These are phyloP conservation scores for Trifolium subterraneum DNA, from an alignment of 306 rosid species.

Conservation along the genomic window DNA sequence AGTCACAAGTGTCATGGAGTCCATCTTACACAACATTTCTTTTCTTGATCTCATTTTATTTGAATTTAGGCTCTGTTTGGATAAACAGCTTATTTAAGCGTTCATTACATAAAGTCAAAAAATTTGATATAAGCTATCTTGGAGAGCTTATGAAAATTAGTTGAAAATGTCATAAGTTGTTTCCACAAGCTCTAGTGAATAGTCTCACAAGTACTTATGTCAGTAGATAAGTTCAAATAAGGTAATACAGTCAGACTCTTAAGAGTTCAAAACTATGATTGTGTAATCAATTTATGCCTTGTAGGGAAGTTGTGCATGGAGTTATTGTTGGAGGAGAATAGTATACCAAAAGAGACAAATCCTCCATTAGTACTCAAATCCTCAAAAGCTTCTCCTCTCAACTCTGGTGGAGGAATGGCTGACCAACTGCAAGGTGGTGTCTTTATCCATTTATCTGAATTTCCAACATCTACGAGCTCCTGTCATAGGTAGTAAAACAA, in stretches of 20 bases:
- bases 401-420: constrained; percentile 92
- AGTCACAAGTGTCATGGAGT: constrained; percentile 30
- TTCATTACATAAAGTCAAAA: neutral
- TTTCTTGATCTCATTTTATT: constrained; percentile 14
- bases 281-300: constrained; percentile 8
- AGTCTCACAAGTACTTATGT: neutral
- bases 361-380: constrained; percentile 94
- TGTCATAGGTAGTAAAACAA: constrained; percentile 43
- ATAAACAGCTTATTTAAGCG: neutral
- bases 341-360: constrained; percentile 81
- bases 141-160: neutral
- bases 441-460: constrained; percentile 76
- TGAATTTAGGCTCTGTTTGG: neutral
- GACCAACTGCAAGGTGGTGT: constrained; percentile 90
- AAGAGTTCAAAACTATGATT: constrained; percentile 33
- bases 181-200: neutral
- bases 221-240: neutral
- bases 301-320: constrained; percentile 18
- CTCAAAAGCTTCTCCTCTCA: constrained; percentile 82
- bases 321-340: constrained; percentile 20
- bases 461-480: constrained; percentile 92
- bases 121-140: neutral
- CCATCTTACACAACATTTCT: constrained; percentile 6
- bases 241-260: neutral
- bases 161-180: neutral